Percentiles rank a stretch among this genome's conserved stretches.
These are phyloP conservation scores for Phytophthora foliorum DNA, from an alignment of 352 stramenopile genomes.

Conservation along the genomic window DNA sequence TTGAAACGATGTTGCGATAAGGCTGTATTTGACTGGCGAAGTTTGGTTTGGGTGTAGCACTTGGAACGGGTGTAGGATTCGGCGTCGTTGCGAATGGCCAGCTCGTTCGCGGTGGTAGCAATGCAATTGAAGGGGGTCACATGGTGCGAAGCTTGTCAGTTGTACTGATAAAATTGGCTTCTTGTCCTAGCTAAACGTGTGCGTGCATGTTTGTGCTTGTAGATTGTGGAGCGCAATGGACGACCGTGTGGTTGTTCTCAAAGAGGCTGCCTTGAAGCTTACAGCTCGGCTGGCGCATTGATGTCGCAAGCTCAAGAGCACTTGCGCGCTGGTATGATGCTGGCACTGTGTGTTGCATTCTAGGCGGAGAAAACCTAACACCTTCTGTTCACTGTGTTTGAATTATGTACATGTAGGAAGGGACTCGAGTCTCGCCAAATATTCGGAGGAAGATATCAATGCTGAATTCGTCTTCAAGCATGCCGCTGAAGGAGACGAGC, in stretches of 20 bases:
- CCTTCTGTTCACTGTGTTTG: background rate
- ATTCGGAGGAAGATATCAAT: constrained; percentile 62
- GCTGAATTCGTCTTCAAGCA: constrained; percentile 80
- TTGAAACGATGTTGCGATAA: background rate
- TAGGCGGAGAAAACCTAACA: background rate
- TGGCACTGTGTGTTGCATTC: background rate
- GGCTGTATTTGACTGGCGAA: constrained; percentile 6
- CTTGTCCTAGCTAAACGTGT: constrained; percentile 6
- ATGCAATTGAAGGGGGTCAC: constrained; percentile 84
- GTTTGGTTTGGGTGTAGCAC: constrained; percentile 44
- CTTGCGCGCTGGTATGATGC: constrained; percentile 54
- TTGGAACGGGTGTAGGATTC: constrained; percentile 82
- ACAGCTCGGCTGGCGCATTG: constrained; percentile 76
- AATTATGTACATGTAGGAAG: constrained; percentile 43
- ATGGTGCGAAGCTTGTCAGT: constrained; percentile 48
- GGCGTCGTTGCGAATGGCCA: constrained; percentile 71
- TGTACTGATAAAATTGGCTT: background rate
- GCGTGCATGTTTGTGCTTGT: background rate
- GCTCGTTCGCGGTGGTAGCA: constrained; percentile 73
- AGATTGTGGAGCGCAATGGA: constrained; percentile 89
- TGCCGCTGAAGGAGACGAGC: constrained; percentile 67
- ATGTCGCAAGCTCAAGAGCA: constrained; percentile 75
- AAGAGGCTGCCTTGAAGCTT: constrained; percentile 80
- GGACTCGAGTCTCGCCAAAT: constrained; percentile 56
- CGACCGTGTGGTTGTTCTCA: constrained; percentile 79